Conservation (phyloP, 2,329 filamentous ascomycete genomes). For the Penicillium brevicompactum region DNA sequence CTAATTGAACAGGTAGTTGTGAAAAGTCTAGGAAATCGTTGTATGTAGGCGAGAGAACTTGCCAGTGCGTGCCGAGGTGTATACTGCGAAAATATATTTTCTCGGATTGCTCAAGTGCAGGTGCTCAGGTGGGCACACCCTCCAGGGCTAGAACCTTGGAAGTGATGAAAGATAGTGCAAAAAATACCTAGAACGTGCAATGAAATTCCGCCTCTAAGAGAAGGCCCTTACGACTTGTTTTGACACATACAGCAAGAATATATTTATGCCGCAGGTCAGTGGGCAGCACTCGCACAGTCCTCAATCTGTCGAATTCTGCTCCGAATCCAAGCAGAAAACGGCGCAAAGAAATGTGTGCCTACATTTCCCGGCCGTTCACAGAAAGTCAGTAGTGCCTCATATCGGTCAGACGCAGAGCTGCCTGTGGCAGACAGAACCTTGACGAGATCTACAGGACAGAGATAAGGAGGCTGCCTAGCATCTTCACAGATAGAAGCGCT, state of each 20-base stretch:
- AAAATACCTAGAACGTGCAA: too few species aligned
- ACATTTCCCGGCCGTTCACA: conserved; percentile 18
- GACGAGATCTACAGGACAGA: conserved; percentile 34
- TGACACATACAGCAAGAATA: too few species aligned
- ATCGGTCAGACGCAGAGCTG: conserved; percentile 14
- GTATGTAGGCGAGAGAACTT: background rate
- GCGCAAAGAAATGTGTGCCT: conserved; percentile 22
- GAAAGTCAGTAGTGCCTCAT: conserved; percentile 24
- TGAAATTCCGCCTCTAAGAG: too few species aligned
- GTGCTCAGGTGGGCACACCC: too few species aligned
- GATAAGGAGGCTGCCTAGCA: conserved; percentile 35
- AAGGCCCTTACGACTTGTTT: background rate
- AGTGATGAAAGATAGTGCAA: too few species aligned
- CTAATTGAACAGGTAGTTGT: background rate
- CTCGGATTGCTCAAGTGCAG: too few species aligned
- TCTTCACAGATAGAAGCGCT: conserved; percentile 34
- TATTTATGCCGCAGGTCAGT: background rate
- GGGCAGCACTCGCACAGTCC: background rate
- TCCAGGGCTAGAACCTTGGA: too few species aligned
- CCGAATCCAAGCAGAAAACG: conserved; percentile 26
- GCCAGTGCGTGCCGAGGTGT: too few species aligned
- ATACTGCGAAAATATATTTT: too few species aligned
- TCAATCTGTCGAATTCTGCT: background rate
- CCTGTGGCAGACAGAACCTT: conserved; percentile 29
- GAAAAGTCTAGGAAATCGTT: too few species aligned